Evolutionary conservation across 768 basidiomycete species (phyloP).

Genomic region (Lactarius vividus): DNA sequence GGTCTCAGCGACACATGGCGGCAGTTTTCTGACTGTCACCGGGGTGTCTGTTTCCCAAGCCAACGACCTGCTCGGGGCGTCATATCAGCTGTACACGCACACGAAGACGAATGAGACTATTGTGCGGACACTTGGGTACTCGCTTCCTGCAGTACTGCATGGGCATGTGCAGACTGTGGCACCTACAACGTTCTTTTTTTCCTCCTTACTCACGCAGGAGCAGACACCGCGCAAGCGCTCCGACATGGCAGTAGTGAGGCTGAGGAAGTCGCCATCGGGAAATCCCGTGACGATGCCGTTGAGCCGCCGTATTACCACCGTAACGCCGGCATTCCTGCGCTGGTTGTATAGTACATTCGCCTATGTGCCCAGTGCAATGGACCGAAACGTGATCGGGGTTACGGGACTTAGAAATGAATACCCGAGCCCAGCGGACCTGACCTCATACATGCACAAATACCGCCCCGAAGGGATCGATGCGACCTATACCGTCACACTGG

Average conservation of each 20-base stretch:
- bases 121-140: not conserved
- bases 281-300: too few species aligned
- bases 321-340: not conserved
- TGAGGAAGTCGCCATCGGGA: too few species aligned
- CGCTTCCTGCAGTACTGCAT: not conserved
- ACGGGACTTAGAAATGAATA: not conserved
- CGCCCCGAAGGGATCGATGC: not conserved
- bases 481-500: not conserved
- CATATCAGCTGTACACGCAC: not conserved
- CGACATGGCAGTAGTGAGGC: too few species aligned
- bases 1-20: not conserved
- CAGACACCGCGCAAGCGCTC: too few species aligned
- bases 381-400: not conserved
- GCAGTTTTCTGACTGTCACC: not conserved
- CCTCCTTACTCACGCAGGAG: not conserved
- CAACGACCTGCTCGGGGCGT: not conserved
- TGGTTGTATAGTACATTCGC: not conserved
- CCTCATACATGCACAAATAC: not conserved
- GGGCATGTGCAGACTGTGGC: too few species aligned
- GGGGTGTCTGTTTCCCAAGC: not conserved
- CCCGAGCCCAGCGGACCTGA: not conserved
- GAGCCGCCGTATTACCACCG: not conserved
- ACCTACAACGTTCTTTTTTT: too few species aligned
- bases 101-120: not conserved
- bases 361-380: not conserved